Conservation (phyloP, 805 yeast genomes). For the Kodamaea hsintzibuensis region DNA sequence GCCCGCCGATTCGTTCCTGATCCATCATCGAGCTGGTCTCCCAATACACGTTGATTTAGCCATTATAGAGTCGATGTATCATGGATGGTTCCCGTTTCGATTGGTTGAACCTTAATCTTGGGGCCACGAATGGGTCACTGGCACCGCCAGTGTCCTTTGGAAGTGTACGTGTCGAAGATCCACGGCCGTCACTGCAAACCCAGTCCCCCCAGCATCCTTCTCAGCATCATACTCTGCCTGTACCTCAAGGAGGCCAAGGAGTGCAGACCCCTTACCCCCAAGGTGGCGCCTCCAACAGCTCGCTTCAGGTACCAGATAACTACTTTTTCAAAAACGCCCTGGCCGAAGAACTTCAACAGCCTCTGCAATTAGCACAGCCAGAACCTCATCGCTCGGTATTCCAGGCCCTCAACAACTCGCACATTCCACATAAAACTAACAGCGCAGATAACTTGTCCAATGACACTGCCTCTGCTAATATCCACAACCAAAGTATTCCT, state of each 20-base stretch:
- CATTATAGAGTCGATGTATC: conserved; percentile 2
- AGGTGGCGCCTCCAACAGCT: conserved; percentile 2
- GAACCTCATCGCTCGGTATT: neutral
- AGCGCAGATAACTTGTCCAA: conserved; percentile 13
- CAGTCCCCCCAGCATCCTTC: neutral
- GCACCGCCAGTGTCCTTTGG: conserved; percentile 56
- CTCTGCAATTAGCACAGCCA: neutral
- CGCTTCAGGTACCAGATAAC: conserved; percentile 8
- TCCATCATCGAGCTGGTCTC: conserved; percentile 4
- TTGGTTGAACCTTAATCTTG: conserved; percentile 46
- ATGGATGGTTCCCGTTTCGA: conserved; percentile 47
- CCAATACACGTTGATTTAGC: neutral
- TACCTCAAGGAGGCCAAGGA: conserved; percentile 8
- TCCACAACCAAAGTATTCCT: conserved; percentile 41
- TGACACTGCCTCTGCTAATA: neutral
- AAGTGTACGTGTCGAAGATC: neutral
- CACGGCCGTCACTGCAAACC: neutral
- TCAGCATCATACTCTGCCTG: conserved; percentile 4
- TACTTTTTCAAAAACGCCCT: conserved; percentile 13
- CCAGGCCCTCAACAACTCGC: conserved; percentile 1
- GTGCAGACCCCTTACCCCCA: neutral
- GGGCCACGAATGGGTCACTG: conserved; percentile 21
- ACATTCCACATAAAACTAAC: conserved; percentile 8
- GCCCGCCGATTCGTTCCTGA: neutral
- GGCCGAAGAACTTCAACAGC: conserved; percentile 15